Base-by-base conservation (phyloP, 129 eudicot species). In the Ambrosia trifida region DNA sequence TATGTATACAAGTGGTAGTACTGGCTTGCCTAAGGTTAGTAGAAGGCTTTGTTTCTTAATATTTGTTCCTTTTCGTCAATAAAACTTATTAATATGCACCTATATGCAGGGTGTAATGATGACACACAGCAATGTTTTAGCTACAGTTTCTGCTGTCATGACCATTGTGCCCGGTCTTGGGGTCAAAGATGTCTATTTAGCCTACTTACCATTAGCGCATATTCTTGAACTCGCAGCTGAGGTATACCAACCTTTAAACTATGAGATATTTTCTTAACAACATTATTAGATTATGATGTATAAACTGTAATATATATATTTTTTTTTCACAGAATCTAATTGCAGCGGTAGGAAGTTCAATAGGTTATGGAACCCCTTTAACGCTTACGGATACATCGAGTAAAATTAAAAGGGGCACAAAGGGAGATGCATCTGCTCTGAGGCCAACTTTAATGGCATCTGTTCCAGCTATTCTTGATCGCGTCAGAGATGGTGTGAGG, bases 1-100 rank as follows among this genome's bases (percentile, higher is more conserved):
- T 51, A 94, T 94, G 97, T 94, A 94, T 76, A 94, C 98, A 52
- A 94, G 98, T 70, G 98, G 98, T 33, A 94, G 98, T 64, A 89
- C 98, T 14, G 98, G 97, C 19, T 76, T 89, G 83, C 97, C 98
- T n/a, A 94, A 94, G 96, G 98, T 89, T 69, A 59, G 87, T 75
- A 58, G 11, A 31, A 77, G 7, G 3, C 28, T 51, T 13, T 41
- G 20, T 35, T 28, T 31, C 31, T n/a, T 19, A 1, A 11, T 61
- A 58, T 43, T 4, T 3, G 28, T 62, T 32, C 53, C 7, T 50
- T 49, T 46, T 45, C 17, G 19, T 31, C 17, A 11, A 58, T 20
- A 69, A 7, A 51, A 13, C 17, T 31, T 12, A 0, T 3, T 10
- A 13, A 30, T 30, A 12, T 59, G 43, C 19, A 28, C 11, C 31